Base-by-base conservation (phyloP, 805 yeast genomes). In the Pichia ethanolica region DNA sequence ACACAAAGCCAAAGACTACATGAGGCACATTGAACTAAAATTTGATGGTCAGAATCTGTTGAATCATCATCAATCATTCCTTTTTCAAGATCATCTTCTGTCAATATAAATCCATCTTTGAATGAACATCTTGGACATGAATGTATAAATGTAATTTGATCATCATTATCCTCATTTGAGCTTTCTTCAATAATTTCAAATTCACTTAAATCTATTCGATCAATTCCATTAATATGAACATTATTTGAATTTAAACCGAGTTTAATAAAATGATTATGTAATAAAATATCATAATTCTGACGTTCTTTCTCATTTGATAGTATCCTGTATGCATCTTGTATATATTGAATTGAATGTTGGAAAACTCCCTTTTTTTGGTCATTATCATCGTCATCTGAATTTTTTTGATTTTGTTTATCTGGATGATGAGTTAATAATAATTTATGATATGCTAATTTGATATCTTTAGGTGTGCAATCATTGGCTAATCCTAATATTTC, bases 1-100 rank as follows among this genome's bases (percentile, higher is more conserved):
- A 91, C 89, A 45, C 80, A 79, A 28, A 91, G 66, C 96, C 97
- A 91, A 33, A 89, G 62, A 62, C 95, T 86, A 64, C 98, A 91
- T 34, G 86, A 81, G 11, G 69, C 62, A 62, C 98, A 91, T 59
- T 90, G 96, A 0, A 87, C 79, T 26, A 87, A 72, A 1, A 90
- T 74, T 54, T 83, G 85, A 54, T 71, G 83, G 13, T 38, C 27
- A n/a, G 35, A 7, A 20, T 45, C 40, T 4, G 28, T 10, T 14
- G 5, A 9, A 20, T 33, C 74, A 0, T 71, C 73, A 36, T 69
- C 67, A 30, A 30, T 30, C 2, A 76, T 72, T 0, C 81, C 83
- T 48, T 72, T 69, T 14, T 68, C 81, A 48, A 91, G 70, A 48
- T 84, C 86, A 1, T 66, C 59, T 54, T 89, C 97, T 2, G 58